Evolutionary conservation across 306 rosid genomes (phyloP).

Genomic region (Dalbergia cochinchinensis): DNA sequence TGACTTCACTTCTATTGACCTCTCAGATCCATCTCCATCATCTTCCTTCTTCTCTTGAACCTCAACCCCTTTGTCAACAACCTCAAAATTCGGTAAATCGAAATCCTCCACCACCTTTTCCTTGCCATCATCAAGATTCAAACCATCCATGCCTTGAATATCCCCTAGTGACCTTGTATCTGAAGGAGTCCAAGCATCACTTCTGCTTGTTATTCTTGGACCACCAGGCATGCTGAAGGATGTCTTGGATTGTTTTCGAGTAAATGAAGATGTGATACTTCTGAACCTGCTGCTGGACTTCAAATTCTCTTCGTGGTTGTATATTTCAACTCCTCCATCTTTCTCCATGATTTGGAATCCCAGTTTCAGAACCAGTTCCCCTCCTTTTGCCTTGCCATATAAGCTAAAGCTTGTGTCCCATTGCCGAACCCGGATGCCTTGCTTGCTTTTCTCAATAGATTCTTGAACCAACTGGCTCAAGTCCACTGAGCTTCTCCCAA

Average conservation of each 20-base stretch:
- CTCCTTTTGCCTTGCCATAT: constrained; percentile 87
- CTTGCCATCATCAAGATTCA: constrained; percentile 58
- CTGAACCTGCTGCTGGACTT: constrained; percentile 51
- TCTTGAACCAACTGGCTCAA: constrained; percentile 78
- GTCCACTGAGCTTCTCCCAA: constrained; percentile 75
- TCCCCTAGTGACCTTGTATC: constrained; percentile 48
- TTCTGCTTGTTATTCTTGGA: constrained; percentile 71
- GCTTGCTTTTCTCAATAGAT: constrained; percentile 69
- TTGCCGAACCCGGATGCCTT: constrained; percentile 74
- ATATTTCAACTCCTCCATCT: constrained; percentile 77
- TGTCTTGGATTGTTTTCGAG: constrained; percentile 72
- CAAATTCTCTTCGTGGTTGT: constrained; percentile 58
- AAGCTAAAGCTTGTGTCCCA: constrained; percentile 80
- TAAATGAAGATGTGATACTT: constrained; percentile 55
- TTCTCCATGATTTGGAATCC: constrained; percentile 95
- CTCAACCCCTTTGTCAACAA: constrained; percentile 90
- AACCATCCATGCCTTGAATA: constrained; percentile 70
- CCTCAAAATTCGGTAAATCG: constrained; percentile 82
- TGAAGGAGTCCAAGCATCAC: constrained; percentile 82
- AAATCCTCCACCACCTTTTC: constrained; percentile 70
- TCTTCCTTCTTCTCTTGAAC: constrained; percentile 61
- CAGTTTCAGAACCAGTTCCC: constrained; percentile 76
- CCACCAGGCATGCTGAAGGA: constrained; percentile 89
- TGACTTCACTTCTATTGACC: constrained; percentile 59
- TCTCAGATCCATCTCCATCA: constrained; percentile 57